Percentiles rank a stretch among this genome's conserved stretches.
phyloP scores from a whole-genome alignment of 1,284 basidiomycete genomes.

The Tilletia setariae region DNA sequence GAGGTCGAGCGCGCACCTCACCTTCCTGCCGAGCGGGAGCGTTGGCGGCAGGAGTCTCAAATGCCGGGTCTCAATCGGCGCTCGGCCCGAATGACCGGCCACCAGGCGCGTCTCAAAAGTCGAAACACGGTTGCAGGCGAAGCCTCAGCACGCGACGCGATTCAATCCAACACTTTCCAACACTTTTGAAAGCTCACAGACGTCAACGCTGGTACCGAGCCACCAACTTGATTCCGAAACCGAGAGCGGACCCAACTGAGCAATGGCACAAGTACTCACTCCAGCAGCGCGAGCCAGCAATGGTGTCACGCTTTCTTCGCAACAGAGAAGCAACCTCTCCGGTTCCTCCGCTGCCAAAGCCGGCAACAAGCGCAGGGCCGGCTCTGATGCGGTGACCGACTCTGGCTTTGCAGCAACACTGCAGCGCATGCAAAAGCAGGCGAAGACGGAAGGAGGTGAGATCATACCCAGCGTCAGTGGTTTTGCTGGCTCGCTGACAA shows the following conservation, averaged over 20 bases:
- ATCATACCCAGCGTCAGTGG: not conserved
- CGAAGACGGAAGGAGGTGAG: conserved; percentile 19
- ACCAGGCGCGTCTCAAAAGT: no score
- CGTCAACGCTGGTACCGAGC: no score
- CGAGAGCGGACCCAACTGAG: not conserved
- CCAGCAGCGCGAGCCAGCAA: not conserved
- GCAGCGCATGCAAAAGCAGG: conserved; percentile 15
- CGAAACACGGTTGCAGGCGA: no score
- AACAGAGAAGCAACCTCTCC: not conserved
- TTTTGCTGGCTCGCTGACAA: not conserved
- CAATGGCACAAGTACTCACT: not conserved
- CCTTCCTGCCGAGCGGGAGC: no score
- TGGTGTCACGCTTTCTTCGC: not conserved
- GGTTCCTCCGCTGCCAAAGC: not conserved
- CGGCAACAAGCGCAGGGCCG: conserved; percentile 5
- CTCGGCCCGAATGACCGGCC: no score
- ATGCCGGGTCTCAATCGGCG: no score
- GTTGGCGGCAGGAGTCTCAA: no score
- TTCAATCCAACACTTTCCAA: no score
- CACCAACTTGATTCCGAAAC: no score
- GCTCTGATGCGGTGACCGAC: not conserved
- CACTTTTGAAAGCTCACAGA: no score
- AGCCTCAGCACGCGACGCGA: no score
- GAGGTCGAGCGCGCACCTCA: no score
- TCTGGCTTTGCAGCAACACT: conserved; percentile 19